These are phyloP conservation scores for Lactarius deliciosus DNA, from an alignment of 768 basidiomycete genomes.

Conservation along the genomic window DNA sequence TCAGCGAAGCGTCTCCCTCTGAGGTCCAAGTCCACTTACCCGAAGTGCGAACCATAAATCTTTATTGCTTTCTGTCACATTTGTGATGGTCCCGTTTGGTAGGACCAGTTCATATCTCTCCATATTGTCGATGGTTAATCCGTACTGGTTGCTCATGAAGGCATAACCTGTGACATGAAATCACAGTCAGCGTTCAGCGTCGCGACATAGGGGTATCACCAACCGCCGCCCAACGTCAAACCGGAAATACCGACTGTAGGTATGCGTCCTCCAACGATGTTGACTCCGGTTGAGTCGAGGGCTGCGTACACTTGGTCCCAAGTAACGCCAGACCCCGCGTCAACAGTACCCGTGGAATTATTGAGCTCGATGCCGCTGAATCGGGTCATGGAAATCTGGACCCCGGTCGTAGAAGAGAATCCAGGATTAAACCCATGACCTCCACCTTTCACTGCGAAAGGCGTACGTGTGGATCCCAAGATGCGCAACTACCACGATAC, in stretches of 20 bases:
- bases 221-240: conserved; percentile 9
- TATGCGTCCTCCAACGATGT: conserved; percentile 31
- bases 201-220: background rate
- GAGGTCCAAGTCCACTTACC: background rate
- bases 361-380: conserved; percentile 25
- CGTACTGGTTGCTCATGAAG: background rate
- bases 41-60: conserved; percentile 10
- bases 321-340: conserved; percentile 32
- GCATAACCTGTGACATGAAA: background rate
- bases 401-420: conserved; percentile 34
- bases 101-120: conserved; percentile 33
- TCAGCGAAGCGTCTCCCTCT: background rate
- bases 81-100: conserved; percentile 34
- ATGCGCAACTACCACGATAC: conserved; percentile 11
- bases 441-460: conserved; percentile 13
- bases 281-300: conserved; percentile 25
- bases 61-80: background rate
- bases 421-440: conserved; percentile 31
- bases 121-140: conserved; percentile 34
- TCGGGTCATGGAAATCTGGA: conserved; percentile 32
- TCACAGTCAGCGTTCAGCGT: background rate
- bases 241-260: conserved; percentile 32
- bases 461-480: conserved; percentile 6
- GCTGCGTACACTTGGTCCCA: conserved; percentile 33
- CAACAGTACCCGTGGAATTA: conserved; percentile 8